These are phyloP conservation scores for Scedosporium apiospermum DNA, from an alignment of 2,329 filamentous ascomycete genomes.

Conservation along the genomic window DNA sequence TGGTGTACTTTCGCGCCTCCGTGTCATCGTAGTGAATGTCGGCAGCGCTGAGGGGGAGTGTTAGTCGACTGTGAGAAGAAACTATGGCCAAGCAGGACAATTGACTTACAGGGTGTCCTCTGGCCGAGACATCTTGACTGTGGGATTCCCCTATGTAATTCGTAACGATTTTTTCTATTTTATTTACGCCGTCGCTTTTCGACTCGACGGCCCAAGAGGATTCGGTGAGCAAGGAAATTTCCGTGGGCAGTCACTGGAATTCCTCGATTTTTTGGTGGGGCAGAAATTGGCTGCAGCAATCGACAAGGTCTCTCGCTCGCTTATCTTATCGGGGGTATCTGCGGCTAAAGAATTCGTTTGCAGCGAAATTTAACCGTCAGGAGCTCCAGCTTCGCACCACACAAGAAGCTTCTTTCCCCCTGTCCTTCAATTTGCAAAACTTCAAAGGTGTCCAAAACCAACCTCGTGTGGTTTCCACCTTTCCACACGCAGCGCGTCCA, in stretches of 20 bases:
- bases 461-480: background rate
- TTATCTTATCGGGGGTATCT: slow-evolving; percentile 4
- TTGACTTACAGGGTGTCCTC: slow-evolving; percentile 76
- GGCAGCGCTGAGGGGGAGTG: slow-evolving; percentile 57
- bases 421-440: background rate
- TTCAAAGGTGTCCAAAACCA: background rate
- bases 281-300: background rate
- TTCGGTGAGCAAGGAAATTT: background rate
- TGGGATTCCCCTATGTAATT: background rate
- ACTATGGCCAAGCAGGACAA: background rate
- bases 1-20: slow-evolving; percentile 96
- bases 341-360: background rate
- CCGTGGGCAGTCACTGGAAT: background rate
- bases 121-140: slow-evolving; percentile 76
- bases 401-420: background rate
- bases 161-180: background rate
- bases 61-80: slow-evolving; percentile 12
- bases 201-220: background rate
- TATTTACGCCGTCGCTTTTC: too few species aligned
- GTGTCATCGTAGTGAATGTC: slow-evolving; percentile 96
- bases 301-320: background rate
- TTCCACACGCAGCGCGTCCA: background rate
- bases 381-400: background rate
- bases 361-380: background rate
- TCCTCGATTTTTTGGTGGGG: slow-evolving; percentile 6